A percentile compares a stretch with the other conserved stretches of the same genome.
Evolutionary conservation across 2,329 filamentous ascomycete species (phyloP).

Genomic region (Exutisphaerella laricina): DNA sequence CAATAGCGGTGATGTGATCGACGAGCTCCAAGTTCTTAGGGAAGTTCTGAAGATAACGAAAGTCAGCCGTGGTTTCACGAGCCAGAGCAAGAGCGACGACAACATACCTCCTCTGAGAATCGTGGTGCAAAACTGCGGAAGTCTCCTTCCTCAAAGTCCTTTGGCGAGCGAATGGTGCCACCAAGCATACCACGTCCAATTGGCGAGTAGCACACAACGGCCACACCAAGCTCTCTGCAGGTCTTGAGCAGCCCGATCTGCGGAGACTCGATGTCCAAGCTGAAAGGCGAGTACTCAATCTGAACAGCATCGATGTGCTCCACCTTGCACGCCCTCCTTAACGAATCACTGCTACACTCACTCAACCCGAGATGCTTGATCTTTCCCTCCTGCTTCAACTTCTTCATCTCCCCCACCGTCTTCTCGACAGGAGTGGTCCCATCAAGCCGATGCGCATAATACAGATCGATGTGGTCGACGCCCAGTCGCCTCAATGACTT

Average conservation of each 20-base stretch:
- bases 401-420: slow-evolving; percentile 47
- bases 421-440: slow-evolving; percentile 42
- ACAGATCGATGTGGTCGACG: slow-evolving; percentile 39
- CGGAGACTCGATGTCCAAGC: slow-evolving; percentile 54
- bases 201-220: slow-evolving; percentile 55
- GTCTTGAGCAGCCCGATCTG: slow-evolving; percentile 48
- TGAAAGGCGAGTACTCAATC: slow-evolving; percentile 47
- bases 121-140: slow-evolving; percentile 45
- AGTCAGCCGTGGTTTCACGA: background rate
- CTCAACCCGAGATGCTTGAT: slow-evolving; percentile 54
- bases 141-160: slow-evolving; percentile 47
- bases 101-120: slow-evolving; percentile 40
- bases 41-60: slow-evolving; percentile 42
- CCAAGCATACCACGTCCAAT: slow-evolving; percentile 56
- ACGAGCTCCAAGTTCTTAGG: slow-evolving; percentile 52
- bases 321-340: slow-evolving; percentile 49
- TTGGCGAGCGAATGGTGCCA: slow-evolving; percentile 42
- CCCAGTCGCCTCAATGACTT: slow-evolving; percentile 39
- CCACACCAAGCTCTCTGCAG: slow-evolving; percentile 53
- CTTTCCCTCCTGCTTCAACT: slow-evolving; percentile 50
- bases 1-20: slow-evolving; percentile 46
- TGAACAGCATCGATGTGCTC: slow-evolving; percentile 49
- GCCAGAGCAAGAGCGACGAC: background rate
- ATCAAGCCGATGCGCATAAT: slow-evolving; percentile 42
- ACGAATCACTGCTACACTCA: slow-evolving; percentile 46